phyloP scores from a whole-genome alignment of 257 asterid species.

The Marsdenia floribunda region DNA sequence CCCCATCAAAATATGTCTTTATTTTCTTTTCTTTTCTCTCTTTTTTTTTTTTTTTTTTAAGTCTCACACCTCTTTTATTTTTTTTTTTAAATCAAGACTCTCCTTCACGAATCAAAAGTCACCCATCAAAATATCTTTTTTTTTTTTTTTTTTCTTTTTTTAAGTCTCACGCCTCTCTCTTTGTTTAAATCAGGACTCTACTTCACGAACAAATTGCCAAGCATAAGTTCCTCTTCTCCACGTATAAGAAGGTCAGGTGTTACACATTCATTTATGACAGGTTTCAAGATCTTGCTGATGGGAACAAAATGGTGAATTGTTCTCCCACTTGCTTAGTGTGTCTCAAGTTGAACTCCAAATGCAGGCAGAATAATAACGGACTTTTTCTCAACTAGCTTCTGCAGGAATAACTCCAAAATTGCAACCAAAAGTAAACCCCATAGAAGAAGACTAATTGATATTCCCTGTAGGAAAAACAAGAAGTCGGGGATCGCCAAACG shows the following conservation, averaged over 20 bases:
- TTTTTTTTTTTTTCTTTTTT: too few species aligned
- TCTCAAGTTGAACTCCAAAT: constrained; percentile 90
- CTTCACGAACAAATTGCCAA: too few species aligned
- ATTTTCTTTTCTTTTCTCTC: too few species aligned
- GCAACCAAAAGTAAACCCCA: constrained; percentile 11
- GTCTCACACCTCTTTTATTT: too few species aligned
- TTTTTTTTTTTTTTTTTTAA: too few species aligned
- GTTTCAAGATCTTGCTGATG: constrained; percentile 61
- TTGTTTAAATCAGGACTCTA: too few species aligned
- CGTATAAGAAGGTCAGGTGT: constrained; percentile 73
- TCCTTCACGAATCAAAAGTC: too few species aligned
- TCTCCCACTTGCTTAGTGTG: constrained; percentile 75
- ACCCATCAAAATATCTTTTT: too few species aligned
- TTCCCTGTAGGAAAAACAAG: constrained; percentile 27
- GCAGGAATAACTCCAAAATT: background rate
- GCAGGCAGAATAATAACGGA: constrained; percentile 74
- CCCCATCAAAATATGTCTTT: too few species aligned
- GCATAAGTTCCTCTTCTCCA: constrained; percentile 66
- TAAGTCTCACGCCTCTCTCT: too few species aligned
- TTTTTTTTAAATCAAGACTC: too few species aligned
- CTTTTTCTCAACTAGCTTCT: constrained; percentile 35
- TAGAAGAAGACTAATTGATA: background rate
- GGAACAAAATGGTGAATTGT: constrained; percentile 56
- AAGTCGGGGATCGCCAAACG: constrained; percentile 22
- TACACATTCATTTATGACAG: constrained; percentile 87